These are phyloP conservation scores for Exophiala viscosa DNA, from an alignment of 2,329 filamentous ascomycete species.

Conservation along the genomic window DNA sequence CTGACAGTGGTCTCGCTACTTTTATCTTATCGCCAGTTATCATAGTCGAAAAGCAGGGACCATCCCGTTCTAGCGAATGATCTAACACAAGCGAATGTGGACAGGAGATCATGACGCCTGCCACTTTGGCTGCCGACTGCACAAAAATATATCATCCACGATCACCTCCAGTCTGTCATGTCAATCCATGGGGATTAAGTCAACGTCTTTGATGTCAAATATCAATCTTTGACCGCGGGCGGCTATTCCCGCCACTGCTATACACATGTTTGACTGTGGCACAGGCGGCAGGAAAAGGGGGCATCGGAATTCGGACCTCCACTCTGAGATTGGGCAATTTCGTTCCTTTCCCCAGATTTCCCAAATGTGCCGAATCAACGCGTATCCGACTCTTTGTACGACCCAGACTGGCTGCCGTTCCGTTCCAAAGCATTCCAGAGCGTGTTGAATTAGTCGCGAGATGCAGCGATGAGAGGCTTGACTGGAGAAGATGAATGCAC, in stretches of 20 bases:
- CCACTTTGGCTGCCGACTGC: too few species aligned
- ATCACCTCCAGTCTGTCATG: background rate
- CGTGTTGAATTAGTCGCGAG: background rate
- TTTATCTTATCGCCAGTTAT: too few species aligned
- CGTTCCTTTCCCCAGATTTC: slow-evolving; percentile 24
- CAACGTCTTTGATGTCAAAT: background rate
- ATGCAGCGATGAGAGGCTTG: background rate
- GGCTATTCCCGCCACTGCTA: slow-evolving; percentile 5
- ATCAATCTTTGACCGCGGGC: slow-evolving; percentile 1
- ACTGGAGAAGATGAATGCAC: background rate
- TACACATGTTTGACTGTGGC: background rate
- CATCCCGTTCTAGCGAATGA: too few species aligned
- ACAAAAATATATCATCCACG: too few species aligned
- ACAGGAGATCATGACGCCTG: too few species aligned
- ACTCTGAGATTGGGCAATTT: slow-evolving; percentile 23
- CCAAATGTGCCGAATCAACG: slow-evolving; percentile 17
- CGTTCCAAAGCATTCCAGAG: slow-evolving; percentile 2
- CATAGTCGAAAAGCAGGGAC: too few species aligned
- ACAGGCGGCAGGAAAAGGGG: slow-evolving; percentile 5
- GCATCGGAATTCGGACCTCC: slow-evolving; percentile 17
- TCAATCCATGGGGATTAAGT: background rate
- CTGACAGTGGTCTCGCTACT: too few species aligned
- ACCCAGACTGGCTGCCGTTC: slow-evolving; percentile 5
- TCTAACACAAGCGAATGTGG: too few species aligned
- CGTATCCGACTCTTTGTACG: slow-evolving; percentile 1